phyloP scores from a whole-genome alignment of 2,329 filamentous ascomycete species.

The Aulographum hederae region DNA sequence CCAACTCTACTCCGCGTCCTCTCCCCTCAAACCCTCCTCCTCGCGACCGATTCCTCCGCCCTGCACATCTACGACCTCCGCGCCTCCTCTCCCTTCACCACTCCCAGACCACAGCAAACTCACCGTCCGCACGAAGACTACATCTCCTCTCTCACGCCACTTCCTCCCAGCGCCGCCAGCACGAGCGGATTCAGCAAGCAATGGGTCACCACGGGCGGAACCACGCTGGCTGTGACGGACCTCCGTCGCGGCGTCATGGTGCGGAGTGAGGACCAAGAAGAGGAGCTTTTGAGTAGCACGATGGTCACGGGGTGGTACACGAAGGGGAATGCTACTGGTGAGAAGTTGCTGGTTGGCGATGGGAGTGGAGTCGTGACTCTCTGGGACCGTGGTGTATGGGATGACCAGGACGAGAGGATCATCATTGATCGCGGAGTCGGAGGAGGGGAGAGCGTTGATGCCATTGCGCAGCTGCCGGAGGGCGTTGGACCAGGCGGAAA shows the following conservation, averaged over 20 bases:
- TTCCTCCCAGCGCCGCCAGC: conserved; percentile 62
- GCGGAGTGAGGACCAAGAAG: conserved; percentile 85
- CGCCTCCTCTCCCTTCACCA: conserved; percentile 25
- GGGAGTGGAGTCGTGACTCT: conserved; percentile 69
- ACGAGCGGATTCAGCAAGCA: conserved; percentile 85
- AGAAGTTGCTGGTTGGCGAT: conserved; percentile 60
- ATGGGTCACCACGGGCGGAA: conserved; percentile 85
- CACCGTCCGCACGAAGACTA: conserved; percentile 85
- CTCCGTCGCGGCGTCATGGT: conserved; percentile 71
- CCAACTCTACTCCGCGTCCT: conserved; percentile 68
- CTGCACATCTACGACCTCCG: conserved; percentile 79
- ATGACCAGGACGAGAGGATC: conserved; percentile 83
- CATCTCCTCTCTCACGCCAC: conserved; percentile 68
- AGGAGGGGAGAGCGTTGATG: conserved; percentile 64
- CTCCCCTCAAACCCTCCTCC: conserved; percentile 71
- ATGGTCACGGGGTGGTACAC: conserved; percentile 58
- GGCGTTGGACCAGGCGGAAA: conserved; percentile 43
- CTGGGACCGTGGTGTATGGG: conserved; percentile 91
- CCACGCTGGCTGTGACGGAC: conserved; percentile 79
- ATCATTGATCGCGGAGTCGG: conserved; percentile 43
- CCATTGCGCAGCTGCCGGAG: conserved; percentile 54
- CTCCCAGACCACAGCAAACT: conserved; percentile 55
- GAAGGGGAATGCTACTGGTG: conserved; percentile 49
- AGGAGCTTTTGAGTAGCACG: conserved; percentile 68
- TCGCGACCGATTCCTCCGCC: conserved; percentile 78